These are phyloP conservation scores for Cornus suecica DNA, from an alignment of 148 eudicot species.

Conservation along the genomic window DNA sequence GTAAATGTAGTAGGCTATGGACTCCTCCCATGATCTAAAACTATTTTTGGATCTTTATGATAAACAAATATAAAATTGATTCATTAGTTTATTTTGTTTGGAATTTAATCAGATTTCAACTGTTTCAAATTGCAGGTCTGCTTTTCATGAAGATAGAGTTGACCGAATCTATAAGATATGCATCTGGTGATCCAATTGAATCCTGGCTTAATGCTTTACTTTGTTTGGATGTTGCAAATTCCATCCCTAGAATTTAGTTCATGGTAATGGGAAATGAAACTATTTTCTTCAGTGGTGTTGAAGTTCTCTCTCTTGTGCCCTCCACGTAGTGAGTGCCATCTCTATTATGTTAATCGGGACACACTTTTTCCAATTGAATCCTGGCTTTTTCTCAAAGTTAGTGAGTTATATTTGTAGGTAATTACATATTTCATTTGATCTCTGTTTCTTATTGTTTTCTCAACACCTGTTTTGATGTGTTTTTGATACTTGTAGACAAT, in stretches of 20 bases:
- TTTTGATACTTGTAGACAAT: slow-evolving; percentile 63
- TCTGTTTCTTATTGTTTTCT: neutral
- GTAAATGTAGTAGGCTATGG: neutral
- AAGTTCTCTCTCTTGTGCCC: slow-evolving; percentile 30
- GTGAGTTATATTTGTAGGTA: slow-evolving; percentile 94
- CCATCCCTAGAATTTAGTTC: slow-evolving; percentile 46
- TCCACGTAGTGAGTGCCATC: slow-evolving; percentile 77
- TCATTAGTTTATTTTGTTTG: neutral
- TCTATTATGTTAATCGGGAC: slow-evolving; percentile 91
- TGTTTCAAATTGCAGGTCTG: slow-evolving; percentile 52
- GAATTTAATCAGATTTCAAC: slow-evolving; percentile 7
- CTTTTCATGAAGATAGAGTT: slow-evolving; percentile 82
- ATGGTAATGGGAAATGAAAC: neutral
- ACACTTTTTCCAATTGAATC: slow-evolving; percentile 96
- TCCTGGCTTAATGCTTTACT: slow-evolving; percentile 84
- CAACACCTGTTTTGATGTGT: slow-evolving; percentile 7
- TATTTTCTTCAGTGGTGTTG: slow-evolving; percentile 10
- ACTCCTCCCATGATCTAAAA: neutral
- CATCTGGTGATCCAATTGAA: slow-evolving; percentile 87
- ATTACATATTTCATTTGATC: neutral
- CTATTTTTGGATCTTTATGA: neutral
- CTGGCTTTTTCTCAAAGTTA: slow-evolving; percentile 89
- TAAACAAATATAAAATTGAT: neutral
- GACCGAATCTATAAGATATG: slow-evolving; percentile 89
- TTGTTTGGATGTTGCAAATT: slow-evolving; percentile 83